Base-by-base conservation (phyloP, 441 rosid species). In the Melastoma candidum region DNA sequence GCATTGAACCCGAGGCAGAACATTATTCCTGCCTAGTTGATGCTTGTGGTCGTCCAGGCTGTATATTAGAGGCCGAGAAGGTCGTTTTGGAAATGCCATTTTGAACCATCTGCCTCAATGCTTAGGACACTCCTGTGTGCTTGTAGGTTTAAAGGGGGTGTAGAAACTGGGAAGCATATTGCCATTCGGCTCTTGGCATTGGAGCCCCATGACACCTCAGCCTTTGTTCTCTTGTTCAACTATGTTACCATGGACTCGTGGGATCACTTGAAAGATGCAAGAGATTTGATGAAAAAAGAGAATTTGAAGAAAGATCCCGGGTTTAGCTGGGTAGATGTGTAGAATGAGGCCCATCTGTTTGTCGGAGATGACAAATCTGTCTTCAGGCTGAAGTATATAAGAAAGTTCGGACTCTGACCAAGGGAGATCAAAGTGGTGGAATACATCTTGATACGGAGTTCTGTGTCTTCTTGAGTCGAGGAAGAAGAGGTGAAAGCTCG, bases 11-110 rank as follows among this genome's bases (percentile, higher is more conserved):
- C 44, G 75, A 70, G 48, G 71, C 70, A 12, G 75, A 70, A 68
- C 75, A 74, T 58, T 74, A 70, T 59, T 70, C 78, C 44, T 74
- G 78, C 56, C 67, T 74, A 17, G 72, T 72, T 44, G 78, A 74
- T 56, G 72, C 78, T 22, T 70, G 70, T 50, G 72, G 78, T 17
- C 75, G 78, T 57, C 68, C 75, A 50, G 78, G 78, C 56, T 63
- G 29, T 61, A 66, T 74, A 39, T 12, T 59, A 48, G 68, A 74
- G 58, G 78, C 78, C 53, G 75, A 70, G 29, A 55, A 58, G 12
- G 12, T 74, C 49, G 70, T 74, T 24, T 49, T 49, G 58, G 67
- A 75, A 26, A 61, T 74, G 68, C 63, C 72, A 10, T 49, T 70
- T 17, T 48, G 59, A 64, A 61, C 72, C 78, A 57, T 74, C 78